phyloP scores from a whole-genome alignment of 768 basidiomycete genomes.

The Melanogaster broomeanus region DNA sequence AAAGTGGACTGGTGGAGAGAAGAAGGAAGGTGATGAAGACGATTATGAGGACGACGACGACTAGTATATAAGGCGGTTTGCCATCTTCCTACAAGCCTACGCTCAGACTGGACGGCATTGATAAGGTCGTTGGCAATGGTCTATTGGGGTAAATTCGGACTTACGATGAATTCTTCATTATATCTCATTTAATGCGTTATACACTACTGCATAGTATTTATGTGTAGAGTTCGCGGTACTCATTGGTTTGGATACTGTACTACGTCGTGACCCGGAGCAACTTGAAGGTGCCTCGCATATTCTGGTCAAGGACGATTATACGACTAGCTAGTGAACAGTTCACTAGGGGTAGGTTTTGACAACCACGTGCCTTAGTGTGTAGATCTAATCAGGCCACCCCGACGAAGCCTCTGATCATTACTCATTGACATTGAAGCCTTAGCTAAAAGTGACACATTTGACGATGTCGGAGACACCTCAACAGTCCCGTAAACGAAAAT shows the following conservation, averaged over 20 bases:
- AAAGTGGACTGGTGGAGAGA: slow-evolving; percentile 78
- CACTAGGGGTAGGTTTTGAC: no score
- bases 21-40: slow-evolving; percentile 45
- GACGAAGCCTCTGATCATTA: background rate
- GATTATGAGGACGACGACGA: slow-evolving; percentile 53
- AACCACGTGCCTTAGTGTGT: background rate
- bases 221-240: no score
- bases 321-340: no score
- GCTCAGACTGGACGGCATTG: background rate
- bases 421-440: no score
- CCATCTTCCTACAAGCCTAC: background rate
- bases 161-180: slow-evolving; percentile 17
- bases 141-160: background rate
- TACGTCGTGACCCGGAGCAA: background rate
- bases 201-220: no score
- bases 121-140: background rate
- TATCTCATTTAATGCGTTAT: slow-evolving; percentile 28
- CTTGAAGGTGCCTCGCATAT: background rate
- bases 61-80: slow-evolving; percentile 10
- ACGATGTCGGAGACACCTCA: slow-evolving; percentile 21
- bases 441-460: no score
- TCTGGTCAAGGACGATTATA: no score
- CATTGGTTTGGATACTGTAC: slow-evolving; percentile 22
- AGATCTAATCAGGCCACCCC: no score
- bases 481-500: slow-evolving; percentile 46